Conservation (phyloP, 2,329 filamentous ascomycete species). For the Pseudogymnoascus verrucosus region DNA sequence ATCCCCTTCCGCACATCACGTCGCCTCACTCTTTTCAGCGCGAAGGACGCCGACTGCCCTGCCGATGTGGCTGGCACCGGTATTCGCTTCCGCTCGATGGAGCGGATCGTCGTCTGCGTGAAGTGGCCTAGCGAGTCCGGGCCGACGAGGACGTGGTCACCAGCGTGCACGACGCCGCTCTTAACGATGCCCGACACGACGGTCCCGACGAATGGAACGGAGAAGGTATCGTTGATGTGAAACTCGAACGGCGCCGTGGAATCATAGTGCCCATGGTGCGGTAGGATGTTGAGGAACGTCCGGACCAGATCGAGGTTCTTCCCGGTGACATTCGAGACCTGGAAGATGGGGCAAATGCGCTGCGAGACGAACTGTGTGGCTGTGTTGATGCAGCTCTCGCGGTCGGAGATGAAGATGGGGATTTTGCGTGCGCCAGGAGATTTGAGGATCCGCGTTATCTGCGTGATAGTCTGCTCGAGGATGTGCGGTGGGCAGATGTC, state of each 20-base stretch:
- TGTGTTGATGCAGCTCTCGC: conserved; percentile 88
- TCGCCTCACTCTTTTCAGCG: conserved; percentile 74
- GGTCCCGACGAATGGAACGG: conserved; percentile 91
- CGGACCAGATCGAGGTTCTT: conserved; percentile 84
- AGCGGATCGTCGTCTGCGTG: conserved; percentile 74
- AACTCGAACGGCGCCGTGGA: conserved; percentile 85
- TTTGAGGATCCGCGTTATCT: conserved; percentile 88
- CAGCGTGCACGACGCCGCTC: conserved; percentile 75
- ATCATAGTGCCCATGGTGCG: conserved; percentile 90
- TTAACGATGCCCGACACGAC: conserved; percentile 94
- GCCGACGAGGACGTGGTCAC: conserved; percentile 82
- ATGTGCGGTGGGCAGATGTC: conserved; percentile 97
- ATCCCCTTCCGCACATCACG: conserved; percentile 97
- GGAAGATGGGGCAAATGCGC: conserved; percentile 93
- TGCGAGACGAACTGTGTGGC: conserved; percentile 93
- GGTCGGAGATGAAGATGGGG: conserved; percentile 87
- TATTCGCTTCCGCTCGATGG: conserved; percentile 91
- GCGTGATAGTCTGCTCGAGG: conserved; percentile 82
- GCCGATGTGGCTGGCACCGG: conserved; percentile 79
- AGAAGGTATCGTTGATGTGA: conserved; percentile 95
- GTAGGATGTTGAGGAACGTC: conserved; percentile 89
- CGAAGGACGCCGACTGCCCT: conserved; percentile 88
- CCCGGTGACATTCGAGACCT: conserved; percentile 96
- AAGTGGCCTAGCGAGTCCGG: conserved; percentile 90
- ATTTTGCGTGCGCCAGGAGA: conserved; percentile 91